Base-by-base conservation (phyloP, 371 early-diverging fungal species). In the Mucor saturninus region DNA sequence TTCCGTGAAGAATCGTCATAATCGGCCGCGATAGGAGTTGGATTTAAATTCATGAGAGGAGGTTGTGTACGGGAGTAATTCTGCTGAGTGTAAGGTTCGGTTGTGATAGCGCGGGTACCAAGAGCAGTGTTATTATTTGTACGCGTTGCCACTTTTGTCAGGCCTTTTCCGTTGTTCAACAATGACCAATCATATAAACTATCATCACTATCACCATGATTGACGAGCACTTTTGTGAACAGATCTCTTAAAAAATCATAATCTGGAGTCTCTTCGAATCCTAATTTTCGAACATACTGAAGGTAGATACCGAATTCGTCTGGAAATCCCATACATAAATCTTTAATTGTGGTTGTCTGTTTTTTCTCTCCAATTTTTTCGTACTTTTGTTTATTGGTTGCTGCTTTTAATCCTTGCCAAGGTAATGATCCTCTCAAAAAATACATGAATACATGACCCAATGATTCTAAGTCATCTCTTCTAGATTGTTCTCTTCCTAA, bases 371-470 rank as follows among this genome's bases (percentile, higher is more conserved):
- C 95, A 71, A 99, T 99, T 72, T 93, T 94, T 71, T 98, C 97
- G 74, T 98, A 99, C 75, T 99, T 99, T 83, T 99, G 98, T 76
- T 94, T 92, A 87, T 99, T 99, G 56, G 95, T 97, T 31, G 95
- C 97, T 4, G 98, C 99, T 81, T 97, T 98, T 21, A 99, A 80
- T 7, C 97, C 97, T 79, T 99, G 99, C 99, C 99, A 99, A 3
- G 99, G 99, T 46, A 99, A 82, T 11, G 90, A 88, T 10, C 99
- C 99, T 56, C 98, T 92, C 64, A 96, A 76, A 70, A 99, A 98
- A 86, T 99, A 99, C 89, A 99, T 93, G 63, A 99, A 93, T 13
- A 98, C 99, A 81, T 99, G 98, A 6, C 98, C 99, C 59, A 99
- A 87, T 32, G 98, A 92, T 77, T 99, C 99, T 56, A 99, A 81